phyloP scores from a whole-genome alignment of 2,329 filamentous ascomycete species.

The Neofusicoccum ribis region DNA sequence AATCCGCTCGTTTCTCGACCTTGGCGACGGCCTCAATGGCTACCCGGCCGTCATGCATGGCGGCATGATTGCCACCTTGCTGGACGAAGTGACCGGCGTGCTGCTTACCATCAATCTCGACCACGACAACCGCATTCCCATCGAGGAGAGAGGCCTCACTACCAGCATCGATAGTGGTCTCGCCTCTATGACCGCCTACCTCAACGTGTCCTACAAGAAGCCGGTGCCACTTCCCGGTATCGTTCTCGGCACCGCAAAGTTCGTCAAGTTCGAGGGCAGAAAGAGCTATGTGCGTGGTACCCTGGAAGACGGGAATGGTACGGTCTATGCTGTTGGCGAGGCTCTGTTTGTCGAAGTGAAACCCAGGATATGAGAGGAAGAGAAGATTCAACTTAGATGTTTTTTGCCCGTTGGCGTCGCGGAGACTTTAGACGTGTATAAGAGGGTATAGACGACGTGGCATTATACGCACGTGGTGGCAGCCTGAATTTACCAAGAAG shows the following conservation, averaged over 20 bases:
- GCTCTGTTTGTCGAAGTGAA: constrained; percentile 49
- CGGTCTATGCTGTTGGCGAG: constrained; percentile 53
- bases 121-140: constrained; percentile 7
- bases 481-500: background rate
- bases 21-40: constrained; percentile 57
- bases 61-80: constrained; percentile 57
- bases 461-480: too few species aligned
- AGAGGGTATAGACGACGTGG: too few species aligned
- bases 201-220: constrained; percentile 57
- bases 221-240: constrained; percentile 54
- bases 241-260: constrained; percentile 49
- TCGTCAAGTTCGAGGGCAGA: constrained; percentile 52
- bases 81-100: constrained; percentile 60
- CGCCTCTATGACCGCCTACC: constrained; percentile 49
- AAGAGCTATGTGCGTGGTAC: constrained; percentile 55
- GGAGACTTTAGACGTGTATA: too few species aligned
- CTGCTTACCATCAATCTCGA: constrained; percentile 48
- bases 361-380: background rate
- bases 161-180: background rate
- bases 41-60: constrained; percentile 57
- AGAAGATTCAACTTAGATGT: too few species aligned
- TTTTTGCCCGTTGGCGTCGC: too few species aligned
- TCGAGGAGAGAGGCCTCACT: background rate
- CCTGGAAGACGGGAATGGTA: constrained; percentile 52
- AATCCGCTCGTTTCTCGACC: constrained; percentile 41